Conservation (phyloP, 768 basidiomycete genomes). For the Pisolithus tinctorius region DNA sequence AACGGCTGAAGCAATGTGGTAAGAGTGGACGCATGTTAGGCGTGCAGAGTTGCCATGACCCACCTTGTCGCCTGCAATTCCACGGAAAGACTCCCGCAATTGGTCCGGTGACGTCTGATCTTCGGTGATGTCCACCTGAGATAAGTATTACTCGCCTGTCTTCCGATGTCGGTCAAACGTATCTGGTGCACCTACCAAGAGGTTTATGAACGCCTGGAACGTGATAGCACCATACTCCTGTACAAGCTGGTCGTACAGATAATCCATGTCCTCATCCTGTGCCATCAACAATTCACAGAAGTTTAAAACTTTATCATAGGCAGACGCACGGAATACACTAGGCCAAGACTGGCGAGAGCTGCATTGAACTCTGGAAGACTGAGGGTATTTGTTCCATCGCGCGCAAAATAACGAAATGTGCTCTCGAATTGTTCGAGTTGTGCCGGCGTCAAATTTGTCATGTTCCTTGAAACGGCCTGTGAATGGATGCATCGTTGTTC, state of each 20-base stretch:
- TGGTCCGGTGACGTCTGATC: constrained; percentile 93
- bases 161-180: not conserved
- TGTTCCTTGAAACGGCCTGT: constrained; percentile 88
- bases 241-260: constrained; percentile 73
- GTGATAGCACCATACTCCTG: constrained; percentile 83
- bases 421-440: constrained; percentile 95
- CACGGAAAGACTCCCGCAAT: constrained; percentile 87
- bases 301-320: not conserved
- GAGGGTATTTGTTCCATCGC: constrained; percentile 86
- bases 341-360: constrained; percentile 89
- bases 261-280: constrained; percentile 82
- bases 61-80: constrained; percentile 87
- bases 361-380: constrained; percentile 83
- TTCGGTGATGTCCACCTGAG: constrained; percentile 89
- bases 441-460: constrained; percentile 92
- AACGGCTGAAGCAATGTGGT: constrained; percentile 52
- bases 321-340: constrained; percentile 72
- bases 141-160: not conserved
- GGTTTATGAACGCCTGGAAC: constrained; percentile 91
- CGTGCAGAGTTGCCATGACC: constrained; percentile 6
- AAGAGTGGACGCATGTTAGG: not conserved
- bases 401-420: constrained; percentile 97
- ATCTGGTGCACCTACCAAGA: constrained; percentile 52
- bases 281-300: not conserved
- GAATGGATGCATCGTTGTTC: constrained; percentile 3